A percentile compares a stretch with the other conserved stretches of the same genome.
phyloP scores from a whole-genome alignment of 2,329 filamentous ascomycete genomes.

The Periconia macrospinosa region DNA sequence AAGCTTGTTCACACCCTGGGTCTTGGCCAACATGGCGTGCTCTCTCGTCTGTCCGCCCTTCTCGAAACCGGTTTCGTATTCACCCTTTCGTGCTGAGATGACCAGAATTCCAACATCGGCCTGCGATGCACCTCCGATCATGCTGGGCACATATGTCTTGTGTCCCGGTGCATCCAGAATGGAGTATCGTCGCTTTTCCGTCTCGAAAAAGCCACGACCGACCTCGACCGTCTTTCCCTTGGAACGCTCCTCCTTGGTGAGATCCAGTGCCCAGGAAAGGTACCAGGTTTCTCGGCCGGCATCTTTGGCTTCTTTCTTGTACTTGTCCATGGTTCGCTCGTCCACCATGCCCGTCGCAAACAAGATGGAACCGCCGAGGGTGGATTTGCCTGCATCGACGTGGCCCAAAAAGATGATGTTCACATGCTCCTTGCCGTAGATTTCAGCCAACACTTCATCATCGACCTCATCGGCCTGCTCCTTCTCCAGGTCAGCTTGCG shows the following conservation, averaged over 20 bases:
- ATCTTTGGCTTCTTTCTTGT: conserved; percentile 87
- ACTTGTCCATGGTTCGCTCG: conserved; percentile 96
- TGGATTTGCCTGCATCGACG: conserved; percentile 98
- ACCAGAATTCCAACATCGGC: conserved; percentile 79
- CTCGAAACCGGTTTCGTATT: conserved; percentile 98
- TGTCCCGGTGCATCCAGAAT: conserved; percentile 82
- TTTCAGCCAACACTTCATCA: conserved; percentile 84
- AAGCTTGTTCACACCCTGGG: conserved; percentile 96
- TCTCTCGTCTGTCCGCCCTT: conserved; percentile 95
- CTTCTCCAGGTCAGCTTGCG: conserved; percentile 81
- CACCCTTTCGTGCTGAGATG: conserved; percentile 94
- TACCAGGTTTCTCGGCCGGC: conserved; percentile 98
- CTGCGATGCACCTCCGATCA: conserved; percentile 85
- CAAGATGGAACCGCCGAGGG: conserved; percentile 88
- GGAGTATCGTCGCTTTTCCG: conserved; percentile 92
- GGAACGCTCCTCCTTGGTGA: conserved; percentile 92
- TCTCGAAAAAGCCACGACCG: conserved; percentile 89
- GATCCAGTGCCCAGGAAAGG: conserved; percentile 94
- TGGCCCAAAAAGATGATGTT: conserved; percentile 98
- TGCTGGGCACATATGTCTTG: conserved; percentile 72
- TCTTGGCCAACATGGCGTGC: conserved; percentile 97
- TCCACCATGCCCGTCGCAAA: conserved; percentile 99
- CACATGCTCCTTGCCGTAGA: conserved; percentile 91
- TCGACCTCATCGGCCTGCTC: conserved; percentile 79
- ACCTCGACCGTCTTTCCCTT: conserved; percentile 99